Base-by-base conservation (phyloP, 805 yeast species). In the Wickerhamomyces rabaulensis region DNA sequence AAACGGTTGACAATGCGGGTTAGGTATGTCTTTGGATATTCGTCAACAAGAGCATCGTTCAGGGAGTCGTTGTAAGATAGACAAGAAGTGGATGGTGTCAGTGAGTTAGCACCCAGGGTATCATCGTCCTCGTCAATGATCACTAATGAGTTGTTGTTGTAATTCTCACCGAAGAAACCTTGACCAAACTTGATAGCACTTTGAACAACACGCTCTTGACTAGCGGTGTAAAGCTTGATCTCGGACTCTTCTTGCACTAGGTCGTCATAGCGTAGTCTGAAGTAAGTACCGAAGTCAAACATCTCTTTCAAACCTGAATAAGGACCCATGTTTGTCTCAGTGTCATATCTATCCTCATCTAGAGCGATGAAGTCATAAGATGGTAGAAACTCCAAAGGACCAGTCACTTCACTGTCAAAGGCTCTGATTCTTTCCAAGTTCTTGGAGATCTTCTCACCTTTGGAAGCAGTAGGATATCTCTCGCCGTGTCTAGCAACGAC, bases 401-500 rank as follows among this genome's bases (percentile, higher is more conserved):
- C 60, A 31, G 36, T 25, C 9, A 39, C 44, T 3, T 17, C 31
- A 3, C 22, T 45, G 9, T 46, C 41, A 50, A 73, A 60, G 54
- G 77, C 78, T 20, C 64, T 63, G 44, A 79, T 67, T 26, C 73
- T 42, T 10, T 21, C 43, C 1, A 54, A 23, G 12, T 48, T 22
- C 37, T 52, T 51, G 7, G 45, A 44, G 6, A 60, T 46, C 3
- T 47, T 40, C 6, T 36, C 26, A n/a, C 63, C 64, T 25, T 41
- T 50, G 9, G 40, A 42, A 22, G 45, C 44, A 10, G 67, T 65
- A 13, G 78, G 81, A 58, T 67, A 79, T 44, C 86, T 68, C 57
- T 79, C 86, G 15, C 84, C 85, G 51, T 80, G 86, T 52, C 86
- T 71, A 47, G 70, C 65, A 33, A 74, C 53, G 52, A 74, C 57